Evolutionary conservation across 2,329 filamentous ascomycete genomes (phyloP).

Genomic region (Pseudogymnoascus sp.): DNA sequence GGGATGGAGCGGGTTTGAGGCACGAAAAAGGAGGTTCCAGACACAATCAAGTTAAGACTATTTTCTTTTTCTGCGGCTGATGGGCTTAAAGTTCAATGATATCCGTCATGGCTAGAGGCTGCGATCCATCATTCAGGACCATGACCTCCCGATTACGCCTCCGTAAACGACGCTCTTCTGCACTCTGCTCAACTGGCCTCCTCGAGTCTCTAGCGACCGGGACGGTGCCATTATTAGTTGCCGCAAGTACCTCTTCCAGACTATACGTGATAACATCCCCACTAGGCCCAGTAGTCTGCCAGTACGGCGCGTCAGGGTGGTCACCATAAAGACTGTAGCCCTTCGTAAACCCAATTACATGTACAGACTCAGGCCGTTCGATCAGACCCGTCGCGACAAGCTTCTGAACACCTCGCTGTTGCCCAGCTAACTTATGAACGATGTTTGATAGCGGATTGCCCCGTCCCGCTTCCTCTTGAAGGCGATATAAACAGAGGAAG

Average conservation of each 20-base stretch:
- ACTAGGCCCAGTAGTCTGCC: neutral
- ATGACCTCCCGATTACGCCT: conserved; percentile 79
- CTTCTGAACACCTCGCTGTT: conserved; percentile 21
- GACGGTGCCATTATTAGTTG: conserved; percentile 26
- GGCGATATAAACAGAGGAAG: conserved; percentile 35
- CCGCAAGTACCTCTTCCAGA: neutral
- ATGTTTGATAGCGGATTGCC: neutral
- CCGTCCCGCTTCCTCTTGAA: conserved; percentile 30
- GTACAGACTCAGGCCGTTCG: conserved; percentile 39
- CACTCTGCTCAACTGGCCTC: conserved; percentile 45
- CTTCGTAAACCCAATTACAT: conserved; percentile 27
- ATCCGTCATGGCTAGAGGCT: conserved; percentile 65
- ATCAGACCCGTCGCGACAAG: conserved; percentile 25
- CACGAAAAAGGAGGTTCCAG: neutral
- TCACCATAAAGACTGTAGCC: neutral
- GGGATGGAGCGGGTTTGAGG: neutral
- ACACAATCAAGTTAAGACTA: neutral
- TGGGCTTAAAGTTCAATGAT: conserved; percentile 55
- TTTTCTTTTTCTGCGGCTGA: neutral
- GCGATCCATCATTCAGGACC: conserved; percentile 80
- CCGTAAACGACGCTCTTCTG: conserved; percentile 65
- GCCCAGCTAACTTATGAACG: neutral
- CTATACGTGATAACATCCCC: neutral
- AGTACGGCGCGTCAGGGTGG: neutral
- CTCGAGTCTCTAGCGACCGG: conserved; percentile 21